Evolutionary conservation across 208 protist genomes (phyloP), one percentile per base, ranked within the genome.

Genomic region (Acanthamoeba sp.): DNA sequence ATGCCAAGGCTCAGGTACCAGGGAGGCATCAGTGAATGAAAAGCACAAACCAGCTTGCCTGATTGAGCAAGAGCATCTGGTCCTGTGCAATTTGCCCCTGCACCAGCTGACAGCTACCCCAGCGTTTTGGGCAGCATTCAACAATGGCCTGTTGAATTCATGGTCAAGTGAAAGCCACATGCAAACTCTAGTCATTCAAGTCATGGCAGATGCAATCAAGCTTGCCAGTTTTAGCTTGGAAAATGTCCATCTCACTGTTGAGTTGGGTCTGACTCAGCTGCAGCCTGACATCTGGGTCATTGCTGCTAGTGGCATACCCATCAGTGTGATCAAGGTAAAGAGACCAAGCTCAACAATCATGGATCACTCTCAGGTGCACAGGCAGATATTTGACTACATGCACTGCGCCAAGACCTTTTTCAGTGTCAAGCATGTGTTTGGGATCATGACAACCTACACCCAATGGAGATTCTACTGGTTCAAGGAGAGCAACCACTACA

Each of bases 301-400:
- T 27, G 10, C 32, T 1, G 36, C 32, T 5, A 45, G 38, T 27
- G 48, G 45, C 24, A 40, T 87, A 2, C 78, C 78, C 48, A 24
- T 87, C 45, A 40, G 78, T 10, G 48, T 87, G 27, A 20, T 87
- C 78, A 40, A 87, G 48, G 78, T 87, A 27, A 59, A 87, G 34
- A 87, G 20, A 59, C 78, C 78, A 59, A 57, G 14, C 29, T 12
- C 6, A 22, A 36, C 4, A 9, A 59, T 87, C 78, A 62, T 87
- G 38, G 78, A 57, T 22, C 22, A 87, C 0, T 57, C 10, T 0
- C 16, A 29, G 22, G 78, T 87, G 29, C n/a, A 87, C 38, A 10
- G 78, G 42, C 78, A 87, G 78, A 48, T 87, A 32, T 57, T 42
- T 40, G 78, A 87, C 78, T 59, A 87, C 78, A 87, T 87, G 78